Evolutionary conservation across 176 grass and related monocot genomes (phyloP).

Genomic region (Lolium multiflorum): DNA sequence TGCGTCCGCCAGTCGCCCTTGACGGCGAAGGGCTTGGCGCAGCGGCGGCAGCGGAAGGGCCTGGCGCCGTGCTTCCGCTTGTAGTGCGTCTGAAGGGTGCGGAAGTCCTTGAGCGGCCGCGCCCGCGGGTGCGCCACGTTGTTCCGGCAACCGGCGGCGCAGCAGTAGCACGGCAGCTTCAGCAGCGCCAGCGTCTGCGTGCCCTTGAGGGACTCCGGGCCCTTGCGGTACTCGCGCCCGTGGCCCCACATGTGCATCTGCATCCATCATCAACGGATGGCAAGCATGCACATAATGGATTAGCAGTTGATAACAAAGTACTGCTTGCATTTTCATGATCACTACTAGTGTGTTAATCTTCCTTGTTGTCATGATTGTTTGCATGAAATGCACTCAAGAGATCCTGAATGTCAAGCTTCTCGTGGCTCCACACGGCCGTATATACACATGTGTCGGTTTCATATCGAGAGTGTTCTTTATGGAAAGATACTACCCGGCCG

Average conservation of each 20-base stretch:
- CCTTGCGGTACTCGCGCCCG: constrained; percentile 92
- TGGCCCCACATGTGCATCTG: constrained; percentile 99
- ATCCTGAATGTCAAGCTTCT: not conserved
- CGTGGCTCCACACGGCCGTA: constrained; percentile 11
- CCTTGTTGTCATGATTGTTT: not conserved
- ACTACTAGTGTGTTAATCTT: not conserved
- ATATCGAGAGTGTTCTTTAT: not conserved
- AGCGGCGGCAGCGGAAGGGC: constrained; percentile 88
- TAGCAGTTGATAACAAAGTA: not conserved
- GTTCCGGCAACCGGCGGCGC: constrained; percentile 88
- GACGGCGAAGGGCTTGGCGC: constrained; percentile 93
- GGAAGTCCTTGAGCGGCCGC: constrained; percentile 91
- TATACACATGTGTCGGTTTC: constrained; percentile 9
- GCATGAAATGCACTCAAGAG: constrained; percentile 23
- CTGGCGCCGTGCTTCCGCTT: constrained; percentile 92
- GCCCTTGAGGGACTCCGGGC: constrained; percentile 86
- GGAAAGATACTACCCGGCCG: not conserved
- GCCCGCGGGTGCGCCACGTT: constrained; percentile 74
- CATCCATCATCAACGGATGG: not conserved
- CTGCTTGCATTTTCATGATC: not conserved
- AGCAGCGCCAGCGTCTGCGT: constrained; percentile 79
- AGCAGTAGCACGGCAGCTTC: constrained; percentile 96
- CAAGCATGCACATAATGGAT: not conserved
- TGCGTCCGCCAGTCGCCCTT: constrained; percentile 99
- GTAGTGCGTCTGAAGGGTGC: constrained; percentile 98